Evolutionary conservation across 1,139 yeast genomes (phyloP), one percentile per base, ranked within the genome.

Genomic region (Taphrina sp.): DNA sequence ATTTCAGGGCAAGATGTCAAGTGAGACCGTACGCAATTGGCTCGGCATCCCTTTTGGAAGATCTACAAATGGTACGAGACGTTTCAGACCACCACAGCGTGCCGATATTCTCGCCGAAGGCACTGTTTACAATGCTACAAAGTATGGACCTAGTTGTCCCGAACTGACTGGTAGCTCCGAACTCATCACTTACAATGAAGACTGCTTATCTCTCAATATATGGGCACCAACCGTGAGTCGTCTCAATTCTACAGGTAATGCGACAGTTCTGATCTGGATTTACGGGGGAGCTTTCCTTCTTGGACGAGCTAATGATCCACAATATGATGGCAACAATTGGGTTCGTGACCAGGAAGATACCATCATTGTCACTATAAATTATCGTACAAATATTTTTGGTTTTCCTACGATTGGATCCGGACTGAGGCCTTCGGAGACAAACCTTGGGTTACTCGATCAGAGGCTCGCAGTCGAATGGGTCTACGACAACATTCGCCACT

Each of bases 381-480:
- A 49, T 28, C 28, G 54, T 12, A 17, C 26, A 8, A 35, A 22
- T 14, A 38, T 49, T 20, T 49, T 24, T 29, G 54, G 54, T 14
- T 49, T 49, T 35, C 54, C 54, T 14, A 35, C 46, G 17, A 65
- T 70, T 3, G 54, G 54, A 8, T 29, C 39, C 8, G 54, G 54
- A 8, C 31, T 20, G 22, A 35, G 29, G 8, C 41, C 44, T 5
- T 10, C 20, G 5, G 36, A 38, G 29, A 38, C 39, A 19, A 72
- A 72, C 52, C 66, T 65, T 58, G 74, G 69, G 0, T 54, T 72
- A n/a, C 64, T 66, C 45, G 76, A 72, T 57, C 69, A 66, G 36
- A 58, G 69, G 5, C 33, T 60, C 55, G 74, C 72, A 1, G 56
- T 72, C 36, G 60, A 69, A 22, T 72, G 75, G 75, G 68, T 71